Evolutionary conservation across 73 alveolate genomes (phyloP), one percentile per base, ranked within the genome.

Genomic region (Paramecium sonneborni): DNA sequence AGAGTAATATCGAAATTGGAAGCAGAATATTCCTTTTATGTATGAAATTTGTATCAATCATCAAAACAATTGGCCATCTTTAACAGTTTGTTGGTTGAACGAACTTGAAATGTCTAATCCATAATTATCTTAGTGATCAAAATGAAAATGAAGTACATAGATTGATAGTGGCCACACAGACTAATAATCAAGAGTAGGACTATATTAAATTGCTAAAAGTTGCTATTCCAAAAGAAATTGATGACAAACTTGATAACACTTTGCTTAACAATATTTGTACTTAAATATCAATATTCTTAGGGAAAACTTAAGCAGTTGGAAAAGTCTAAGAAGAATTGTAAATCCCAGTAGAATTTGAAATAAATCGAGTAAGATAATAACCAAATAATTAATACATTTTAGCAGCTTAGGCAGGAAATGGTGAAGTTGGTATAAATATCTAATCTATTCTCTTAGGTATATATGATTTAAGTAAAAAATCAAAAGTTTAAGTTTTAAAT

Each of bases 61-160:
- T 89, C 99, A 98, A 57, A 96, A 97, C 9, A 97, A 96, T 52
- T 97, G 99, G 99, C 99, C 99, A 32, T 97, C 99, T 9, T 92
- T 97, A 14, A 96, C 99, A 2, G 96, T 95, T 15, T 95, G 97
- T 23, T 98, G 99, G 99, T 92, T 97, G 41, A 98, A 99, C 6
- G 94, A 90, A 95, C 92, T 90, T 93, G 96, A 87, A 26, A 85
- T 23, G 90, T 79, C 24, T 30, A 41, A 5, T 39, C 14, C 32
- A 38, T 24, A 41, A 24, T 20, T 43, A 43, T 43, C 62, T n/a
- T 43, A 79, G 90, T 23, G 90, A 79, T 79, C 62, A 44, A 38
- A 79, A 79, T 41, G 43, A 46, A 7, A 79, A 79, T 41, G 76
- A 79, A 79, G 18, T 39, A 79, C 90, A 79, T 46, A 38, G 90